Percentiles rank a stretch among this genome's conserved stretches.
Conservation (phyloP, 495 filamentous ascomycete genomes). For the Terfezia boudieri region DNA sequence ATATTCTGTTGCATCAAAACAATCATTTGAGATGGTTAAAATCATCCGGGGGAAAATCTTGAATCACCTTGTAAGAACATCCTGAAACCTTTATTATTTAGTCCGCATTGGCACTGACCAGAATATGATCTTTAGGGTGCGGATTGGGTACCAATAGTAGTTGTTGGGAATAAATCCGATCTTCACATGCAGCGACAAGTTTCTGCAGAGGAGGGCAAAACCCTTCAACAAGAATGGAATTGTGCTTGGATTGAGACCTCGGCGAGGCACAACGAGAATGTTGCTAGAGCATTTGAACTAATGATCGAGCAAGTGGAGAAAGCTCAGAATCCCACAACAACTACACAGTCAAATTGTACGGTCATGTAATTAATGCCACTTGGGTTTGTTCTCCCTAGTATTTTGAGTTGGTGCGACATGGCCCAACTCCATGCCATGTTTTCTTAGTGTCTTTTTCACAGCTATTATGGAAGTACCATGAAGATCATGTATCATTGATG, state of each 20-base stretch:
- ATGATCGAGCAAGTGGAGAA: conserved; percentile 93
- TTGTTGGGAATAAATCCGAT: conserved; percentile 95
- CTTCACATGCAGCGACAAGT: conserved; percentile 91
- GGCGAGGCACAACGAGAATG: conserved; percentile 83
- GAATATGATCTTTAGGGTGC: conserved; percentile 39
- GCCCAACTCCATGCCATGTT: background rate
- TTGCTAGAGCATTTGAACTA: conserved; percentile 75
- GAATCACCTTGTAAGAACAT: conserved; percentile 59
- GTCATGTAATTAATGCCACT: conserved; percentile 40
- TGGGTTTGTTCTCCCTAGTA: background rate
- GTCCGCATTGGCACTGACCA: background rate
- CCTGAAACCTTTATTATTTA: background rate
- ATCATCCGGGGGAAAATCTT: conserved; percentile 93
- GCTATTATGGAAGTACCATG: background rate
- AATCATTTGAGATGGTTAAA: conserved; percentile 90
- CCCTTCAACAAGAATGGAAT: conserved; percentile 60
- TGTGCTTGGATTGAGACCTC: conserved; percentile 91
- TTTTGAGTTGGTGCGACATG: background rate
- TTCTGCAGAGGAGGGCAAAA: conserved; percentile 55
- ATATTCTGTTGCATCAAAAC: conserved; percentile 78
- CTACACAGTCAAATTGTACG: conserved; percentile 54
- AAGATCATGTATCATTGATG: too few relatives aligned
- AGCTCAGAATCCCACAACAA: conserved; percentile 62
- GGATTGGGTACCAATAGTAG: conserved; percentile 73
- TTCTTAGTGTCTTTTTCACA: background rate